phyloP scores from a whole-genome alignment of 352 stramenopile species.

The Globisporangium cylindrosporum region DNA sequence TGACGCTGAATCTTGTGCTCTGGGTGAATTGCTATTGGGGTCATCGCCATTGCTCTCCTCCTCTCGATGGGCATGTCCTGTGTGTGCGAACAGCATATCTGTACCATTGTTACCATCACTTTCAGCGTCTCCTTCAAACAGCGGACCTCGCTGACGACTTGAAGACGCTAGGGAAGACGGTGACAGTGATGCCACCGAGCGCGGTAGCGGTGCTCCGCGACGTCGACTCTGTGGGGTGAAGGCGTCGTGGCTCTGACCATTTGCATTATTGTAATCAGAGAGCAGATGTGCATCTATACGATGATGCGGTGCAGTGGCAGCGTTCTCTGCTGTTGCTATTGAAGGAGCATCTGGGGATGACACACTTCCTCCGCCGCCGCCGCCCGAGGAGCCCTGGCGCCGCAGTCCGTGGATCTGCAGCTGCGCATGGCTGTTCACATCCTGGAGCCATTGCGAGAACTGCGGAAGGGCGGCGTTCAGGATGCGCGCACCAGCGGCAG shows the following conservation, averaged over 20 bases:
- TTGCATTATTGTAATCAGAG: neutral
- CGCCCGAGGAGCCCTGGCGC: slow-evolving; percentile 6
- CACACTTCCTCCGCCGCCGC: neutral
- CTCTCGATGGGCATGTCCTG: no score
- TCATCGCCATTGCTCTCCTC: neutral
- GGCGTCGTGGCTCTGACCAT: neutral
- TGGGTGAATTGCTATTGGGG: neutral
- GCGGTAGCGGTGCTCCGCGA: neutral
- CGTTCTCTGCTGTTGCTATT: neutral
- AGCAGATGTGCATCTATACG: neutral
- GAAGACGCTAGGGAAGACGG: neutral
- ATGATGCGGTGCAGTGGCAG: neutral
- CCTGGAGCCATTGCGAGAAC: slow-evolving; percentile 30
- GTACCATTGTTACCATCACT: neutral
- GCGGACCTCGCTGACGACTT: neutral
- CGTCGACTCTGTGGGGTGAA: slow-evolving; percentile 3
- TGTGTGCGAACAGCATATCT: neutral
- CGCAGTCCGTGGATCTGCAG: slow-evolving; percentile 4
- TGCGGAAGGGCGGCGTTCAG: slow-evolving; percentile 23
- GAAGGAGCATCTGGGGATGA: neutral
- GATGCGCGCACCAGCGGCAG: slow-evolving; percentile 11
- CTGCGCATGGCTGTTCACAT: slow-evolving; percentile 13
- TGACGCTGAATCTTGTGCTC: neutral
- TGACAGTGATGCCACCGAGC: slow-evolving; percentile 1
- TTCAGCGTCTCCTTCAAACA: slow-evolving; percentile 3